phyloP scores from a whole-genome alignment of 2,329 filamentous ascomycete species.

The Diaporthe vaccinii region DNA sequence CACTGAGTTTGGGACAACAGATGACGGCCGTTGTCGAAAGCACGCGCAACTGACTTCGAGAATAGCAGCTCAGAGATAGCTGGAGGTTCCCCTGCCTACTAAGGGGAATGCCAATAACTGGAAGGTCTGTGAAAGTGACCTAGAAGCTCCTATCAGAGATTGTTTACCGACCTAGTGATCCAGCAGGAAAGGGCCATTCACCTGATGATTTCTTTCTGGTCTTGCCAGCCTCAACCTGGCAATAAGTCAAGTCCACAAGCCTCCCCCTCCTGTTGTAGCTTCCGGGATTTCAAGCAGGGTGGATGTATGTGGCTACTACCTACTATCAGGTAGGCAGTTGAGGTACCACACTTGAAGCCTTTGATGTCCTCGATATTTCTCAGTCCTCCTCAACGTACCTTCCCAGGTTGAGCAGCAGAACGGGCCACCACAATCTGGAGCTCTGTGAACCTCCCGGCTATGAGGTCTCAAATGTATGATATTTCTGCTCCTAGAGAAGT shows the following conservation, averaged over 20 bases:
- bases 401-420: background rate
- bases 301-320: background rate
- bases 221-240: too few species aligned
- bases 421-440: background rate
- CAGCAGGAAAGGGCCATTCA: conserved; percentile 1
- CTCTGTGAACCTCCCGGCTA: background rate
- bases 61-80: background rate
- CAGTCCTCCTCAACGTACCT: background rate
- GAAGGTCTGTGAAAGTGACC: background rate
- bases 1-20: background rate
- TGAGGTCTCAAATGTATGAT: background rate
- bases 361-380: background rate
- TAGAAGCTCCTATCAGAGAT: conserved; percentile 1
- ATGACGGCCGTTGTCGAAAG: background rate
- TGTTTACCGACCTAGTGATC: background rate
- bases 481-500: background rate
- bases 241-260: background rate
- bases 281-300: background rate
- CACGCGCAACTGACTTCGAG: background rate
- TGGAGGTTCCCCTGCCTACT: background rate
- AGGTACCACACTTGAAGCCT: background rate
- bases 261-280: background rate
- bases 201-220: background rate
- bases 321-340: background rate
- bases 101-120: background rate